phyloP scores from a whole-genome alignment of 78 protist species.

The Dictyostelium firmibasis region DNA sequence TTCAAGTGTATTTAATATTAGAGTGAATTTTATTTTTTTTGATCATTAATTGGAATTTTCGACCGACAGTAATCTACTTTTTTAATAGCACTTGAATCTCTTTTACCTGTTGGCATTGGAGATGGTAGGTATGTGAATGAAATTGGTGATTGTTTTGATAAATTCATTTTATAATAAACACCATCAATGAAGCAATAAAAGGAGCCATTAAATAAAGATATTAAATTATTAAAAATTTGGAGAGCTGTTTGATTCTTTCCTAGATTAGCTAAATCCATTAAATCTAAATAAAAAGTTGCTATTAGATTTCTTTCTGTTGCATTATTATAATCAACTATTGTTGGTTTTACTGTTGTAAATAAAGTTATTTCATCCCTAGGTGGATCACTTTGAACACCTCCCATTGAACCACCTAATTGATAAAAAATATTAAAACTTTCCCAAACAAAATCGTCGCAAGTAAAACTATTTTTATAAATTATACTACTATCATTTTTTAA shows the following conservation, averaged over 20 bases:
- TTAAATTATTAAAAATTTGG: not conserved
- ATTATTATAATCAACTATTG: not conserved
- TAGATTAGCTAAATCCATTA: not conserved
- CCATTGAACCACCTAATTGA: not conserved
- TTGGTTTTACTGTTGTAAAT: not conserved
- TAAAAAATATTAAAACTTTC: not conserved
- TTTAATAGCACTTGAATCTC: not conserved
- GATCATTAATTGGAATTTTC: too few species aligned
- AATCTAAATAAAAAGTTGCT: not conserved
- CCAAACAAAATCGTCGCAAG: conserved; percentile 3
- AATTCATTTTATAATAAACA: not conserved
- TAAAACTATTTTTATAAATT: not conserved
- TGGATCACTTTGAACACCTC: not conserved
- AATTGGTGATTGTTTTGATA: not conserved
- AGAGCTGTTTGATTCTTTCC: not conserved
- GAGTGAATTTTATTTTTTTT: too few species aligned
- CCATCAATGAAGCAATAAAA: not conserved
- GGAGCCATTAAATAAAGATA: not conserved
- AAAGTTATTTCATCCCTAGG: not conserved
- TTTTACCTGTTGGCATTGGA: conserved; percentile 38
- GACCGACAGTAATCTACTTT: not conserved
- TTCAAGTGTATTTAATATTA: too few species aligned
- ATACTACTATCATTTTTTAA: not conserved
- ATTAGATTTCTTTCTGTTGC: not conserved
- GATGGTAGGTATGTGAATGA: not conserved